Evolutionary conservation across 805 yeast species (phyloP).

Genomic region (Candida fluviatilis): DNA sequence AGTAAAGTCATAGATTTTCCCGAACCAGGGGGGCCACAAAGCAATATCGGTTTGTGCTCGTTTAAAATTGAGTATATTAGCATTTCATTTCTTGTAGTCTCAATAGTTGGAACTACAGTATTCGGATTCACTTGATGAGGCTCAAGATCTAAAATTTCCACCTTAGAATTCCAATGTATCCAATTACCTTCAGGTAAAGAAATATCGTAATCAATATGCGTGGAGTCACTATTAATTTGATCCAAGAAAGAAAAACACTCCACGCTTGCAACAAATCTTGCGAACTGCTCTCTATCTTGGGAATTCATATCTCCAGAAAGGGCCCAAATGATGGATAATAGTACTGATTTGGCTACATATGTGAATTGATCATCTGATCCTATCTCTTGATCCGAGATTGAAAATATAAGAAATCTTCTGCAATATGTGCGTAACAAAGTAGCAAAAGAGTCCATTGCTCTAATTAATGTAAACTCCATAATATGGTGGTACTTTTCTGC

Average conservation of each 20-base stretch:
- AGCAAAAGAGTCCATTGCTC: slow-evolving; percentile 37
- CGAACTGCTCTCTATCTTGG: slow-evolving; percentile 36
- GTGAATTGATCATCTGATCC: slow-evolving; percentile 19
- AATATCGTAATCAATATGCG: slow-evolving; percentile 41
- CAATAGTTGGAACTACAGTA: slow-evolving; percentile 72
- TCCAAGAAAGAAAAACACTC: slow-evolving; percentile 13
- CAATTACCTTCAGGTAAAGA: slow-evolving; percentile 45
- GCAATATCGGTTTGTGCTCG: slow-evolving; percentile 55
- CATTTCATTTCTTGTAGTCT: slow-evolving; percentile 65
- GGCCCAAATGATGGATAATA: slow-evolving; percentile 54
- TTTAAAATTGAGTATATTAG: slow-evolving; percentile 54
- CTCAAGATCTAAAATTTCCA: slow-evolving; percentile 46
- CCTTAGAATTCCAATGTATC: slow-evolving; percentile 35
- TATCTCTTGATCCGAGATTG: slow-evolving; percentile 6
- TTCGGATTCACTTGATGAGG: slow-evolving; percentile 61
- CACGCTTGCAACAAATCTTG: slow-evolving; percentile 18
- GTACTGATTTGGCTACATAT: slow-evolving; percentile 29
- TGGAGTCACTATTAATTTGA: slow-evolving; percentile 1
- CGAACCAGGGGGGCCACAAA: slow-evolving; percentile 97
- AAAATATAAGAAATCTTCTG: slow-evolving; percentile 14
- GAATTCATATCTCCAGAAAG: slow-evolving; percentile 54
- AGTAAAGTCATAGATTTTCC: slow-evolving; percentile 92
- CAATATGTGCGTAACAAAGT: slow-evolving; percentile 37
- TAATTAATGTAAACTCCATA: slow-evolving; percentile 42
- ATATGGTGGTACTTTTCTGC: slow-evolving; percentile 40